phyloP scores from a whole-genome alignment of 148 eudicot species.

The Arbutus unedo region DNA sequence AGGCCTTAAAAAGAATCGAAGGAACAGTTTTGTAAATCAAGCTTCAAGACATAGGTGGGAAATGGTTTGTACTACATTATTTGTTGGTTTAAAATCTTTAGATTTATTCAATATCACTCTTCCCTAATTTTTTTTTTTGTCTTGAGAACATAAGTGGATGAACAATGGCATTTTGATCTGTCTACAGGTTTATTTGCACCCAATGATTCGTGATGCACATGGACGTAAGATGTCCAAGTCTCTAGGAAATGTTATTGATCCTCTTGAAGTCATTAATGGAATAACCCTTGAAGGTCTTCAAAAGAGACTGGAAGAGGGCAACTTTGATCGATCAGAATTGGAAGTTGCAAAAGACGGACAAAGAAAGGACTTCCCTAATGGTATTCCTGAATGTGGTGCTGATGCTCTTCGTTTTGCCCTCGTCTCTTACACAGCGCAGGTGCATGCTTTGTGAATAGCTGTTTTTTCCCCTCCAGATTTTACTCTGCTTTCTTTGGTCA shows the following conservation, averaged over 20 bases:
- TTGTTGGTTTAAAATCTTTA: neutral
- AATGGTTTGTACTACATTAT: neutral
- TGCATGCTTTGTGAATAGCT: constrained; percentile 19
- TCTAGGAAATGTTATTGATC: constrained; percentile 89
- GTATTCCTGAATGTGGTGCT: constrained; percentile 94
- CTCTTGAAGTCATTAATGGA: constrained; percentile 87
- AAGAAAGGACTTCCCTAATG: constrained; percentile 78
- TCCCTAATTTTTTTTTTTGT: neutral
- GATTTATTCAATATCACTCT: neutral
- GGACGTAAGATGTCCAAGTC: constrained; percentile 99
- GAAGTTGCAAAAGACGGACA: constrained; percentile 79
- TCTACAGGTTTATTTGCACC: constrained; percentile 87
- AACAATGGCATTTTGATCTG: neutral
- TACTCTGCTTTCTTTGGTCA: neutral
- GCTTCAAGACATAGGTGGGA: neutral
- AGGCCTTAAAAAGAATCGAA: neutral
- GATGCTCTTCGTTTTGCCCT: constrained; percentile 98
- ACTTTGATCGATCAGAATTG: constrained; percentile 66
- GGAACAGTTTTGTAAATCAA: neutral
- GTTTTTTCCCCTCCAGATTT: neutral
- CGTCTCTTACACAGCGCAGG: constrained; percentile 97
- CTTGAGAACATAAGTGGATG: neutral
- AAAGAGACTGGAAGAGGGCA: constrained; percentile 86
- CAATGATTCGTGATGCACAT: constrained; percentile 97
- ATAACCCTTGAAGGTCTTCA: constrained; percentile 73